These are phyloP conservation scores for Potentilla sterilis DNA, from an alignment of 306 rosid species.

Conservation along the genomic window DNA sequence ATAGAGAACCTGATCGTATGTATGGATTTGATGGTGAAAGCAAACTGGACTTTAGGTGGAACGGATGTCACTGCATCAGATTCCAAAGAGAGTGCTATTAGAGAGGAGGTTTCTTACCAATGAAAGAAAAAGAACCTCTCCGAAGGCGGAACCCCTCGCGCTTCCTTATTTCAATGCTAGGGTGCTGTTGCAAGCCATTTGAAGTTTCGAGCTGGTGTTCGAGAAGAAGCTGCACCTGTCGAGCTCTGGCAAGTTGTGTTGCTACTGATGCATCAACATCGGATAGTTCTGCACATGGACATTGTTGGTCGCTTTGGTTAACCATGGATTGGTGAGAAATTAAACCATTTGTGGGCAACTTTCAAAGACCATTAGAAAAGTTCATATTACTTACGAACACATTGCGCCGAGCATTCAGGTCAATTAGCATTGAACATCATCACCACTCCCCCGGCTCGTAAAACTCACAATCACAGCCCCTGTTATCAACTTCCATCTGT, in stretches of 20 bases:
- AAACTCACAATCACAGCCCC: slow-evolving; percentile 31
- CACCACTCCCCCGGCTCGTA: too few relatives aligned
- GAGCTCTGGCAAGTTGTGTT: background rate
- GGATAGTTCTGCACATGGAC: background rate
- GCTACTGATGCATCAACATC: background rate
- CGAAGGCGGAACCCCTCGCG: too few relatives aligned
- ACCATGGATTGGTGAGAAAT: slow-evolving; percentile 2
- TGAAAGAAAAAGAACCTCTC: background rate
- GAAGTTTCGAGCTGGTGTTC: background rate
- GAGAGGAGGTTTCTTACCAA: background rate
- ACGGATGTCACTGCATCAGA: too few relatives aligned
- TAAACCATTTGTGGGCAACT: background rate
- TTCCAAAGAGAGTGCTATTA: background rate
- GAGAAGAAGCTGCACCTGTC: background rate
- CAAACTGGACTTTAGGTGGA: background rate
- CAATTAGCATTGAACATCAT: slow-evolving; percentile 18
- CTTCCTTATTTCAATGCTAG: too few relatives aligned
- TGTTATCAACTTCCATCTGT: slow-evolving; percentile 19
- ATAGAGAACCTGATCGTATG: background rate
- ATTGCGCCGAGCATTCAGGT: slow-evolving; percentile 50
- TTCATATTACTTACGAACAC: background rate
- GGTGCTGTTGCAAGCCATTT: background rate
- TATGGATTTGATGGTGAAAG: background rate
- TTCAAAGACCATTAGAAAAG: background rate
- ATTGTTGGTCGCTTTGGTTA: background rate